Conservation (phyloP, 495 filamentous ascomycete genomes). For the Darksidea phi region DNA sequence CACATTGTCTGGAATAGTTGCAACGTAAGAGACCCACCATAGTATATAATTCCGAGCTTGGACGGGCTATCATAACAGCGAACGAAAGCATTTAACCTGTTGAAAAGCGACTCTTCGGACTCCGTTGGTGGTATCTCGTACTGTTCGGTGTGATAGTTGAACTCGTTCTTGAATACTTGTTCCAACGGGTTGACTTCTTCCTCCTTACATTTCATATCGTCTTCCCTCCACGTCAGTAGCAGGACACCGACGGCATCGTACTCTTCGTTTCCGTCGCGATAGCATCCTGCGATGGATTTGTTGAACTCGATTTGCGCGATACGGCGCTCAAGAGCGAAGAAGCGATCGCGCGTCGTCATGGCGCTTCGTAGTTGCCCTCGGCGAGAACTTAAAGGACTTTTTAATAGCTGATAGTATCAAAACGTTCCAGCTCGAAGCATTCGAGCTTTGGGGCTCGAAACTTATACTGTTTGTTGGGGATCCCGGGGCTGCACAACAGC, state of each 20-base stretch:
- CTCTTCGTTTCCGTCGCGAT: conserved; percentile 12
- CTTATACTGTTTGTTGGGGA: too few species aligned
- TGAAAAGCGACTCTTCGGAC: neutral
- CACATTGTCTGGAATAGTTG: too few species aligned
- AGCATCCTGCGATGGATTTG: conserved; percentile 14
- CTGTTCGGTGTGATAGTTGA: conserved; percentile 4
- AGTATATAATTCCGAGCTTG: conserved; percentile 11
- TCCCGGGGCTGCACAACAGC: too few species aligned
- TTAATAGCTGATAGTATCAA: too few species aligned
- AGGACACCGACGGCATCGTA: conserved; percentile 24
- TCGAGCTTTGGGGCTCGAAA: too few species aligned
- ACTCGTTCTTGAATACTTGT: conserved; percentile 6
- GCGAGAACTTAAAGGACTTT: too few species aligned
- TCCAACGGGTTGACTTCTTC: conserved; percentile 6
- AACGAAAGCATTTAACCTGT: conserved; percentile 1
- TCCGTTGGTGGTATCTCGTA: neutral
- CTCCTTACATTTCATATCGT: conserved; percentile 11
- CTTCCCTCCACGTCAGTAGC: conserved; percentile 11
- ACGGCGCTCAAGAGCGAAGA: neutral
- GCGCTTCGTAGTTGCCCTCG: too few species aligned
- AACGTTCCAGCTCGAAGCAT: too few species aligned
- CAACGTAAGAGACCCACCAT: neutral
- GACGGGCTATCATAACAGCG: neutral
- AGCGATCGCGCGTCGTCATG: too few species aligned
- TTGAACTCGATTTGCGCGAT: conserved; percentile 14